Percentiles rank a stretch among this genome's conserved stretches.
phyloP scores from a whole-genome alignment of 768 basidiomycete species.

The Lactarius trivialis region DNA sequence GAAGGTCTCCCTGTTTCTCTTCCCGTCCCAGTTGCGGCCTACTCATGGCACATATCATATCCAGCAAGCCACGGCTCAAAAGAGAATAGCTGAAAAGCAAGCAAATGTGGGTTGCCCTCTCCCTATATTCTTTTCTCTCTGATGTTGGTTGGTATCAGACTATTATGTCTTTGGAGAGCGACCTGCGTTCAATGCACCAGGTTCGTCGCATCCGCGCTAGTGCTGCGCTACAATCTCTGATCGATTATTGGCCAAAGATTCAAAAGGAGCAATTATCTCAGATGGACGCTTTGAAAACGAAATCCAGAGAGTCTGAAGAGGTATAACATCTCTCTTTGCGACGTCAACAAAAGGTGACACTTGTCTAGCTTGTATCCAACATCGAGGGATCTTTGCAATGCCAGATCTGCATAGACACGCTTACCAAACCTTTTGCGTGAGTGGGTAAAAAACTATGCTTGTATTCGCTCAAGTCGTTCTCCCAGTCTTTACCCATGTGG shows the following conservation, averaged over 20 bases:
- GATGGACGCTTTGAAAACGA: conserved; percentile 39
- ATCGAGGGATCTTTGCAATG: conserved; percentile 61
- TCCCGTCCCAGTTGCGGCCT: not conserved
- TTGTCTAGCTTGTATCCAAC: conserved; percentile 41
- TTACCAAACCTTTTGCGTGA: conserved; percentile 61
- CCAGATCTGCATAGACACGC: conserved; percentile 71
- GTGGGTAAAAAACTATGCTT: conserved; percentile 26
- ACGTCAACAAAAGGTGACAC: not conserved
- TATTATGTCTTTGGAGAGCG: conserved; percentile 46
- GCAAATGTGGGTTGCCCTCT: conserved; percentile 35
- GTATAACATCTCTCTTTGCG: conserved; percentile 31
- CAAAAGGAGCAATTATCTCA: conserved; percentile 42
- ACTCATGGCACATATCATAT: conserved; percentile 12
- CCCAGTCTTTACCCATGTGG: conserved; percentile 67
- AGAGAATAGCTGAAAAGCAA: conserved; percentile 49
- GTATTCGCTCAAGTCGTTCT: conserved; percentile 6
- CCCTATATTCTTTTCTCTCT: not conserved
- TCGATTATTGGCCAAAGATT: conserved; percentile 28
- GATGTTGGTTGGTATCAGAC: conserved; percentile 31
- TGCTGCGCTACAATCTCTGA: not conserved
- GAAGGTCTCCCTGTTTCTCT: conserved; percentile 29
- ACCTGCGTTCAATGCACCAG: conserved; percentile 34
- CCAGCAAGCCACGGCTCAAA: conserved; percentile 38
- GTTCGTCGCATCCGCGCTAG: conserved; percentile 28
- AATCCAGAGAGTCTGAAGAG: conserved; percentile 49